Percentiles rank a stretch among this genome's conserved stretches.
phyloP scores from a whole-genome alignment of 2,329 filamentous ascomycete species.

The Aschersonia sp. region DNA sequence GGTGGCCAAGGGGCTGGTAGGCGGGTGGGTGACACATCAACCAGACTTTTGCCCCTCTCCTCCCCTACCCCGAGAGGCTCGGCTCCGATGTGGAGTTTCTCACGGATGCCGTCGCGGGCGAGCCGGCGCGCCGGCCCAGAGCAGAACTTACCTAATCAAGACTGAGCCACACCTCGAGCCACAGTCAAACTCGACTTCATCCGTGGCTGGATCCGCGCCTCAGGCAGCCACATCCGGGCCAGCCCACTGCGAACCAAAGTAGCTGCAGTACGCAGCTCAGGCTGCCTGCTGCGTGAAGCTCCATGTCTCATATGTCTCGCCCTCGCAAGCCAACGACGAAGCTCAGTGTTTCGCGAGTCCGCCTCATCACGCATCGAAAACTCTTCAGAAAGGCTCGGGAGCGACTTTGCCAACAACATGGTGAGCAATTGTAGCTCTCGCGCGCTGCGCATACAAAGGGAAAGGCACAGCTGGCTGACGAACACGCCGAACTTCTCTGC shows the following conservation, averaged over 20 bases:
- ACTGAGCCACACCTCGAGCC: constrained; percentile 1
- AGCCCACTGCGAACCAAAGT: constrained; percentile 1
- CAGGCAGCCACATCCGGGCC: constrained; percentile 13
- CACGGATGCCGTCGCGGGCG: neutral
- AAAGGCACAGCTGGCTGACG: constrained; percentile 2
- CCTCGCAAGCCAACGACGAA: neutral
- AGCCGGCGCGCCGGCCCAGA: too few relatives aligned
- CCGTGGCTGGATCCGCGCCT: constrained; percentile 12
- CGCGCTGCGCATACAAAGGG: neutral
- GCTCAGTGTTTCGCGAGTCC: too few relatives aligned
- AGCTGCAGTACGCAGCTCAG: constrained; percentile 25
- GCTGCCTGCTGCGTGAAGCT: constrained; percentile 22
- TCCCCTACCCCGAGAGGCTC: neutral
- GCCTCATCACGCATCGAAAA: too few relatives aligned
- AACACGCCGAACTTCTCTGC: constrained; percentile 1
- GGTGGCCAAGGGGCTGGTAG: neutral
- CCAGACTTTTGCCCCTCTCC: neutral
- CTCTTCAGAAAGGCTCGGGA: neutral
- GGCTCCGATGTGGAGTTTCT: neutral
- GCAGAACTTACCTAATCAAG: neutral
- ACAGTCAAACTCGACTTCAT: constrained; percentile 3
- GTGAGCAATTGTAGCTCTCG: constrained; percentile 3
- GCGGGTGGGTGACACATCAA: neutral
- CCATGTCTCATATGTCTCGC: neutral
- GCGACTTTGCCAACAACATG: constrained; percentile 1